Conservation (phyloP, 2,329 filamentous ascomycete genomes). For the Arthrobotrys iridis region DNA sequence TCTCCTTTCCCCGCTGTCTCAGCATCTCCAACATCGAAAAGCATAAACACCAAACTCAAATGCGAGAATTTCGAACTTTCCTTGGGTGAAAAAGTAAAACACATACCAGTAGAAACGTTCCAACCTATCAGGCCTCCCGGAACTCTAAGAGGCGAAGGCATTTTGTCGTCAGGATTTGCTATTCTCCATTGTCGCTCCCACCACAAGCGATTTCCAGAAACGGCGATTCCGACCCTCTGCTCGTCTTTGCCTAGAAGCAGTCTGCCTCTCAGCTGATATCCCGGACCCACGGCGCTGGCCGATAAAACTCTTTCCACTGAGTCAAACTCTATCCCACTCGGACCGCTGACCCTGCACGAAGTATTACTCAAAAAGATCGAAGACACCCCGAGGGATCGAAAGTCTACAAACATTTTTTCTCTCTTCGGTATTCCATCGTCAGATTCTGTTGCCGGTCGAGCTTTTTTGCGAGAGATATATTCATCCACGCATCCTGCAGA, state of each 20-base stretch:
- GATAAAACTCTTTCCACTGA: constrained; percentile 19
- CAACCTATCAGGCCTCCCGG: too few relatives aligned
- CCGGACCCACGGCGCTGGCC: not conserved
- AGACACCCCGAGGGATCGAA: constrained; percentile 4
- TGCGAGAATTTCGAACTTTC: constrained; percentile 19
- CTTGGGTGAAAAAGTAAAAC: not conserved
- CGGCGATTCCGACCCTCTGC: constrained; percentile 22
- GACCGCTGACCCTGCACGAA: constrained; percentile 8
- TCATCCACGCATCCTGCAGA: constrained; percentile 2
- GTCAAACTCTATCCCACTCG: constrained; percentile 32
- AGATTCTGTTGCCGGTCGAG: constrained; percentile 10
- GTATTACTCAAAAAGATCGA: constrained; percentile 15
- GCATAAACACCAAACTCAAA: constrained; percentile 21
- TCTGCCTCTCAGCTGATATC: constrained; percentile 9
- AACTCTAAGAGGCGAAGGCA: constrained; percentile 19
- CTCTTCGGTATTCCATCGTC: not conserved
- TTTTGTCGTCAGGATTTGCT: constrained; percentile 6
- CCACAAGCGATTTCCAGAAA: constrained; percentile 33
- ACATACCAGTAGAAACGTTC: not conserved
- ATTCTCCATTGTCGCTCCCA: not conserved
- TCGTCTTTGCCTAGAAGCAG: constrained; percentile 27
- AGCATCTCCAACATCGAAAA: constrained; percentile 35
- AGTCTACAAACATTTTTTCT: not conserved
- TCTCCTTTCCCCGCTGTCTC: constrained; percentile 39
- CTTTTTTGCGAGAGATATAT: constrained; percentile 32